Evolutionary conservation across 2,329 filamentous ascomycete species (phyloP), one percentile per base, ranked within the genome.

Genomic region (Phoma herbarum): DNA sequence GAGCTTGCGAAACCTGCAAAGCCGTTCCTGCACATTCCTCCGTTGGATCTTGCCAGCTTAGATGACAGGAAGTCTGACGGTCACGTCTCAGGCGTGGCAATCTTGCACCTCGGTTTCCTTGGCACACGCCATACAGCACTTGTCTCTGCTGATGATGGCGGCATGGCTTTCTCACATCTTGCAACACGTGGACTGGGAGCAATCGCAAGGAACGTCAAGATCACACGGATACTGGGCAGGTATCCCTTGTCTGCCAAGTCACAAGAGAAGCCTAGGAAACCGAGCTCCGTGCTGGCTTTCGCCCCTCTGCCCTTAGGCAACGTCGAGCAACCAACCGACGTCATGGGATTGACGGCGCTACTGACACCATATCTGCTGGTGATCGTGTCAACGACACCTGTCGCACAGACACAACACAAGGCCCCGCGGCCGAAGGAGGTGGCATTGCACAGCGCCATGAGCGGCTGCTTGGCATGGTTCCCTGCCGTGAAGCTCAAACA

Each of bases 131-230:
- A 95, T 70, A 99, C 95, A 14, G 95, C 96, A 3, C 83, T 99
- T 5, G 93, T 98, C 11, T 99, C 95, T 4, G 95, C 95, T 2
- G 93, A 99, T 77, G 91, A 96, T 70, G 87, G 87, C 47, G 95
- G 96, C 20, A 99, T 99, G 96, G 94, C 95, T 0, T 99, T 99
- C 76, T 97, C 95, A 3, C 96, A 99, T 77, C 85, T 99, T 10
- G 96, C 95, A 10, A 96, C 92, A 10, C 85, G 96, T 68, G 96
- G 95, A 1, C 89, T 96, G 35, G 95, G 95, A 3, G 86, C 93
- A 23, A 84, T 99, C 22, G 93, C 90, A 6, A 86, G 95, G 57
- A 89, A 88, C 0, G 90, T 99, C 45, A 97, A 92, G 79, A 96
- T 92, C 0, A 94, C 91, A 2, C 86, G 96, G 59, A 93, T 99